Conservation (phyloP, 169 alveolate species). For the Blepharisma undulans region DNA sequence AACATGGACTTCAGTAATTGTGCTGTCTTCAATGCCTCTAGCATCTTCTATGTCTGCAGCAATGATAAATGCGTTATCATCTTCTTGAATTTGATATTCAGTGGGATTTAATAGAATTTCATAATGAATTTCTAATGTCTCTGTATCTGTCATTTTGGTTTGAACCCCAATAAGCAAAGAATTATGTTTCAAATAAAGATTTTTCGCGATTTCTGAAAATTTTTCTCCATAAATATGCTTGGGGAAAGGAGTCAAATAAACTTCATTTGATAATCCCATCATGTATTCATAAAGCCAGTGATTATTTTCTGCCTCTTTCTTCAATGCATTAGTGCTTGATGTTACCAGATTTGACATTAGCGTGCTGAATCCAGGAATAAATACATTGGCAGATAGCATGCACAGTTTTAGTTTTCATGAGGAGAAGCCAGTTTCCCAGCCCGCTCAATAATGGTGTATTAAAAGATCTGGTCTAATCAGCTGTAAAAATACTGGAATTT, state of each 20-base stretch:
- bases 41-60: conserved; percentile 60
- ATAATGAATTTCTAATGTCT: not conserved
- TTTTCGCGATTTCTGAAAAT: conserved; percentile 15
- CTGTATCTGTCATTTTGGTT: conserved; percentile 48
- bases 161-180: conserved; percentile 43
- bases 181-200: conserved; percentile 46
- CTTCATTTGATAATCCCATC: conserved; percentile 61
- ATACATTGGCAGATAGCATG: conserved; percentile 66
- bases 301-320: conserved; percentile 31
- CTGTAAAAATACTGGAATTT: conserved; percentile 49
- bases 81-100: conserved; percentile 45
- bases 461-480: conserved; percentile 52
- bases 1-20: not conserved
- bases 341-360: conserved; percentile 47
- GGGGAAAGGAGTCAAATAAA: conserved; percentile 51
- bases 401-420: conserved; percentile 57
- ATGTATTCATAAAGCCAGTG: conserved; percentile 63
- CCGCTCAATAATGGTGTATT: conserved; percentile 60
- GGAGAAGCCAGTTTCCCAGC: conserved; percentile 63
- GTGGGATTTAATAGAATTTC: conserved; percentile 57
- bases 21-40: conserved; percentile 18
- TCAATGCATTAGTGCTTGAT: conserved; percentile 47
- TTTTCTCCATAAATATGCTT: not conserved
- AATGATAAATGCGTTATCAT: conserved; percentile 61
- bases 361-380: conserved; percentile 67